Evolutionary conservation across 2,329 filamentous ascomycete species (phyloP), one percentile per base, ranked within the genome.

Genomic region (Claviceps paspali): DNA sequence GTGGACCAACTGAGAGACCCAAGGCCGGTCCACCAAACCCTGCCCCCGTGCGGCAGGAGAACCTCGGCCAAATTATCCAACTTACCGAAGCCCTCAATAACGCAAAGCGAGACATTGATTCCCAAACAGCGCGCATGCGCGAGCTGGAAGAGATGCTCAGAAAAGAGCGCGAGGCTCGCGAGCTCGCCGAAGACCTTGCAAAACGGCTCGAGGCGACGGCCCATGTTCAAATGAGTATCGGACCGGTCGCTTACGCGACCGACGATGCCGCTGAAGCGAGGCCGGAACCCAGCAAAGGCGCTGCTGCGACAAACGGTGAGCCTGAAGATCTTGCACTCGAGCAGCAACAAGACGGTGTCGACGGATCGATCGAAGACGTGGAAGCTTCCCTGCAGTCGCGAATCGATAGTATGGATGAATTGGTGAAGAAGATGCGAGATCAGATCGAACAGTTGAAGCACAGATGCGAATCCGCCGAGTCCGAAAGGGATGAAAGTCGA

Each of bases 81-180:
- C 66, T 98, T 11, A 84, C 86, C 6, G 86, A 95, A 49, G 84
- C 84, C 15, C 64, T 98, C 30, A 82, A 80, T 38, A 76, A 73
- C 41, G 82, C 87, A 8, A 92, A 84, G 61, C 81, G 80, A 48
- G 87, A 95, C 52, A 75, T 95, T 29, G 86, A 92, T 49, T 72
- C 68, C n/a, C 86, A 95, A 54, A 77, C 75, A 35, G 69, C 76
- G 29, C 77, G 82, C 22, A 77, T 96, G 55, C 80, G 78, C 47
- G 81, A 87, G 48, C 63, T 96, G 10, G 88, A 96, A 43, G 50
- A 47, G 8, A 55, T 83, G 60, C 64, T 96, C 30, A 74, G 70
- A 35, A 77, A 80, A 51, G 91, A 98, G 57, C 74, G 85, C 19
- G 71, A 76, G 45, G 87, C 87, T 21, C 74, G 91, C 39, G 79